Evolutionary conservation across 345 rosid genomes (phyloP).

Genomic region (Luvunga scandens): DNA sequence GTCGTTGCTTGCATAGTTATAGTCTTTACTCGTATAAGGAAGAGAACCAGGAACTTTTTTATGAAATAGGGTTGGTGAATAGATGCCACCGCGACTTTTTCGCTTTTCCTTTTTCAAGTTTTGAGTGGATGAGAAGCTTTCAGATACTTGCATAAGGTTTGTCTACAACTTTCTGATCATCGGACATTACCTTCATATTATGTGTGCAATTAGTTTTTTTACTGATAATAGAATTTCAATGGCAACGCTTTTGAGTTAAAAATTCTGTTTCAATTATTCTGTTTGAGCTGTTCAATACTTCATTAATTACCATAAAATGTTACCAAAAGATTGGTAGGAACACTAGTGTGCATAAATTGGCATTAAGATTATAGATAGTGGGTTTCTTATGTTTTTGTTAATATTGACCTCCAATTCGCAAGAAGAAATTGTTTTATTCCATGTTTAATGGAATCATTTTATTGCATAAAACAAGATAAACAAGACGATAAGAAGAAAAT

Average conservation of each 20-base stretch:
- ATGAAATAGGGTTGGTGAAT: constrained; percentile 50
- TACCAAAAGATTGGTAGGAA: too few species aligned
- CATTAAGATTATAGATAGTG: background rate
- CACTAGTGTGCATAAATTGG: background rate
- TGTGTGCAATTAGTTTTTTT: background rate
- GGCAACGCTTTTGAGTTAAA: background rate
- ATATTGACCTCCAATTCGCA: background rate
- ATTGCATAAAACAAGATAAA: background rate
- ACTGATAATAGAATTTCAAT: background rate
- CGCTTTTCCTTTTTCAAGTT: background rate
- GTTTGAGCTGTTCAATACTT: background rate
- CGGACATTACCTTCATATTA: background rate
- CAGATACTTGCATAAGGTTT: background rate
- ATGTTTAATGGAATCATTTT: background rate
- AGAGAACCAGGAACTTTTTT: constrained; percentile 73
- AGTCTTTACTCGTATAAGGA: constrained; percentile 89
- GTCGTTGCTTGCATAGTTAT: constrained; percentile 79
- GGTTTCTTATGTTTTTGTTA: too few species aligned
- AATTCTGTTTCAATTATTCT: background rate
- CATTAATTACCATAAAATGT: too few species aligned
- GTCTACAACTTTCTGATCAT: background rate
- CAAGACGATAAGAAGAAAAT: background rate
- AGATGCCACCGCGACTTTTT: background rate
- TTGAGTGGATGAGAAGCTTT: background rate
- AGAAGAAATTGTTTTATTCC: background rate